Percentiles rank a stretch among this genome's conserved stretches.
These are phyloP conservation scores for Chimonanthus salicifolius DNA, from an alignment of 164 flowering plant species.

Conservation along the genomic window DNA sequence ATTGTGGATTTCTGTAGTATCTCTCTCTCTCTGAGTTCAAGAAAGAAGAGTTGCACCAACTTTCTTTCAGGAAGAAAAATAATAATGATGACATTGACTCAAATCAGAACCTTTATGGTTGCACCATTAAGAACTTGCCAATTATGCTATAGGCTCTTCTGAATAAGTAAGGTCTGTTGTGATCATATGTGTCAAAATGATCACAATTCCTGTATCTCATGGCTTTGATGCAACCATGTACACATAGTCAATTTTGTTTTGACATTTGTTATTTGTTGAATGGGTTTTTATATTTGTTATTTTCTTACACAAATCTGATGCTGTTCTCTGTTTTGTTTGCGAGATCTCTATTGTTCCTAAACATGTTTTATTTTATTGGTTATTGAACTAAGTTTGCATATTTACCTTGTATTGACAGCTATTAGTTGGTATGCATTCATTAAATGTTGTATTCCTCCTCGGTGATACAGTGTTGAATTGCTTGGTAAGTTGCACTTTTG, in stretches of 20 bases:
- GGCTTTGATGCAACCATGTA: not conserved
- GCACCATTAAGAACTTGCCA: no score
- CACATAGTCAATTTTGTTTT: not conserved
- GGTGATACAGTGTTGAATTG: constrained; percentile 69
- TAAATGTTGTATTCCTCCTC: constrained; percentile 75
- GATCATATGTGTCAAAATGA: no score
- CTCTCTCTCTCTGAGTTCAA: no score
- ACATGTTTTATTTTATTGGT: no score
- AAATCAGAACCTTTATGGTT: no score
- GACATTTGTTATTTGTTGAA: not conserved
- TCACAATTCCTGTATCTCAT: no score
- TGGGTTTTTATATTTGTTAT: not conserved
- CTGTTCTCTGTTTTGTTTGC: not conserved
- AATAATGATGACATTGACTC: no score
- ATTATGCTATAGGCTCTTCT: no score
- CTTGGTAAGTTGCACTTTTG: constrained; percentile 45
- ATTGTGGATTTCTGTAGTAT: no score
- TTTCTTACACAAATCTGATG: not conserved
- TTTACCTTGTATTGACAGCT: constrained; percentile 40
- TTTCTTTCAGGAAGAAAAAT: no score
- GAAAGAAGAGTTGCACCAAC: no score
- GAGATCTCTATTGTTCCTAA: not conserved
- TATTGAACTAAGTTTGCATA: not conserved
- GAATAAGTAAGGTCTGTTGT: no score
- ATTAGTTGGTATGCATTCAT: constrained; percentile 64